These are phyloP conservation scores for Hypoxylon perforatum DNA, from an alignment of 495 filamentous ascomycete genomes.

Conservation along the genomic window DNA sequence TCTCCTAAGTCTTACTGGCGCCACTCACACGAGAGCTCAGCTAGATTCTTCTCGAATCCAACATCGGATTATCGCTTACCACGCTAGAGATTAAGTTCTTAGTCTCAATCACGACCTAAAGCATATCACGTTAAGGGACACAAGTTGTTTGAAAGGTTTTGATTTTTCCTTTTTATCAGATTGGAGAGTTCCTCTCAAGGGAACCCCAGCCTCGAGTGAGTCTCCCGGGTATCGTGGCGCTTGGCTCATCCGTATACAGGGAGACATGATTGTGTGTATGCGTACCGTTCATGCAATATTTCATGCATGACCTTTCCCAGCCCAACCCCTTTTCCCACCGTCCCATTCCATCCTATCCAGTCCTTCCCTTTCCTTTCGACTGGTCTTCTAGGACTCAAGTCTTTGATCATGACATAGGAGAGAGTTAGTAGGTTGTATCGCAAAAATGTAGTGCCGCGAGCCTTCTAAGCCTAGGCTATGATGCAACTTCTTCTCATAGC, in stretches of 20 bases:
- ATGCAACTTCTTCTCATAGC: background rate
- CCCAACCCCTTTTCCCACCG: background rate
- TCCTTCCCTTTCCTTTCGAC: background rate
- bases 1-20: no score
- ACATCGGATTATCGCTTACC: no score
- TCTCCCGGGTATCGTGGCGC: constrained; percentile 11
- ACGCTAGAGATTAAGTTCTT: no score
- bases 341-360: background rate
- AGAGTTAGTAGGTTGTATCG: constrained; percentile 5
- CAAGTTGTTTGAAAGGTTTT: constrained; percentile 2
- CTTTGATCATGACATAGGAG: constrained; percentile 20
- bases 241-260: constrained; percentile 13
- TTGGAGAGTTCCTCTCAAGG: constrained; percentile 41
- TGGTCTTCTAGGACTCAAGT: constrained; percentile 7
- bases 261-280: constrained; percentile 20
- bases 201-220: constrained; percentile 38
- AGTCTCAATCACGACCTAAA: no score
- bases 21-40: no score
- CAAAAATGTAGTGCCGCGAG: background rate
- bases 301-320: background rate
- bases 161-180: constrained; percentile 28
- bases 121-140: background rate
- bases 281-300: constrained; percentile 4
- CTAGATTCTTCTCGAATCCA: no score
- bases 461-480: background rate